Evolutionary conservation across 495 filamentous ascomycete species (phyloP), one percentile per base, ranked within the genome.

Genomic region (Cairneyella variabilis): DNA sequence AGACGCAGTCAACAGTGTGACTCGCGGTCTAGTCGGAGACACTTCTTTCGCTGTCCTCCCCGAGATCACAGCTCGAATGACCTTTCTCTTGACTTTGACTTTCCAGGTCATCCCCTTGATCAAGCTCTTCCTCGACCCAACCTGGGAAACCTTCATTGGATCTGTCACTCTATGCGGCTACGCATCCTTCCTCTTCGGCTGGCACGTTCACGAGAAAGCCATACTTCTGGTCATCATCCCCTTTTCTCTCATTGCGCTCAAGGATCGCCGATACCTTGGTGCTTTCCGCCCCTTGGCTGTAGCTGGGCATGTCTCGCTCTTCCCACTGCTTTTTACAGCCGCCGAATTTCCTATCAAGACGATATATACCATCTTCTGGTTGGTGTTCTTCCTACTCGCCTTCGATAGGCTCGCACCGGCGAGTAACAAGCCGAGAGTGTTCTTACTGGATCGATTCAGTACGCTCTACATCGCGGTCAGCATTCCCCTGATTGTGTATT

Each of bases 141-240:
- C 83, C 14, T 95, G 86, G 83, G 85, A 95, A 23, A 87, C 76
- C 23, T 97, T 98, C 66, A 73, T 97, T 45, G 90, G 89, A 8
- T 88, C 89, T 3, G 75, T 97, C 14, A 97, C 91, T 1, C 83
- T 97, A n/a, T 97, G 92, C 61, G 93, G 88, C 46, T 98, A 95
- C 60, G 89, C 91, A 0, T 96, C 93, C 0, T 98, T 98, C 72
- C 78, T 98, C 18, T 97, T 97, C 54, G 92, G 93, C 45, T 98
- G 93, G 93, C 93, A 98, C 63, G 93, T 98, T 17, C 93, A 98
- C 61, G 93, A 98, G 62, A 98, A 98, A 64, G 93, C 93, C 6
- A 88, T 98, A 26, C 83, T 98, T 12, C 77, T 97, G 44, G 86
- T 97, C 61, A 89, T 98, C 60, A 88, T 97, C 51, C 93, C 93